Conservation (phyloP, 2,329 filamentous ascomycete species). For the Dendrostoma leiphaemia region DNA sequence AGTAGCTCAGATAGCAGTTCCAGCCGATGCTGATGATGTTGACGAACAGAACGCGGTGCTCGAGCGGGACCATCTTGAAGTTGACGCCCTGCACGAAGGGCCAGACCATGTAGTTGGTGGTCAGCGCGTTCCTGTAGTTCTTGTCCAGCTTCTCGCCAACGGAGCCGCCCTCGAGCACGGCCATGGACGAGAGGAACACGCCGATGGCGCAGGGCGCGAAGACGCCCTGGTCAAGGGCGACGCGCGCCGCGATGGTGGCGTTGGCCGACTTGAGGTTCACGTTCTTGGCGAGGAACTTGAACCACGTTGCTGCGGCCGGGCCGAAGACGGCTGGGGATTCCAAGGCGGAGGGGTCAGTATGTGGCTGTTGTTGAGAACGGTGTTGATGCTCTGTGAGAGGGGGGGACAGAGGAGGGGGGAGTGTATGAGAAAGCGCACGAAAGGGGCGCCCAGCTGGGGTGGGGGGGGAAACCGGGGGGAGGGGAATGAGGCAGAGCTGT, state of each 20-base stretch:
- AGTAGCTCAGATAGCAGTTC: conserved; percentile 64
- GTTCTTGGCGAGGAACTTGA: conserved; percentile 70
- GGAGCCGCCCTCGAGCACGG: conserved; percentile 68
- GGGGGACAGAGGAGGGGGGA: conserved; percentile 1
- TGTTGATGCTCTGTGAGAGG: conserved; percentile 3
- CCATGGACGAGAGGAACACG: conserved; percentile 81
- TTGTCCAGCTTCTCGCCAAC: conserved; percentile 66
- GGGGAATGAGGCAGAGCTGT: too few species aligned
- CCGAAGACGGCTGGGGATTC: conserved; percentile 69
- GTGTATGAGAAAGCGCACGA: neutral
- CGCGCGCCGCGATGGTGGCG: conserved; percentile 72
- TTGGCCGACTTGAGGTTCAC: conserved; percentile 64
- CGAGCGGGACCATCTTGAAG: conserved; percentile 81
- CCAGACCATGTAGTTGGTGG: conserved; percentile 87
- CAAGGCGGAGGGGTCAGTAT: conserved; percentile 1
- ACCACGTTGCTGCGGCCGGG: conserved; percentile 85
- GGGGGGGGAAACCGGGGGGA: neutral
- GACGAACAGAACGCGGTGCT: conserved; percentile 81
- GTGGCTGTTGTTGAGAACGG: neutral
- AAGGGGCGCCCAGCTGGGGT: too few species aligned
- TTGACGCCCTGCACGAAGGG: conserved; percentile 81
- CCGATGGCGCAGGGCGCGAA: conserved; percentile 85
- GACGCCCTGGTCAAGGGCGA: conserved; percentile 74
- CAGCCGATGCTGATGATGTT: conserved; percentile 73
- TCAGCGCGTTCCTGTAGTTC: conserved; percentile 69